phyloP scores from a whole-genome alignment of 2,329 filamentous ascomycete genomes.

The Salinomyces thailandicus region DNA sequence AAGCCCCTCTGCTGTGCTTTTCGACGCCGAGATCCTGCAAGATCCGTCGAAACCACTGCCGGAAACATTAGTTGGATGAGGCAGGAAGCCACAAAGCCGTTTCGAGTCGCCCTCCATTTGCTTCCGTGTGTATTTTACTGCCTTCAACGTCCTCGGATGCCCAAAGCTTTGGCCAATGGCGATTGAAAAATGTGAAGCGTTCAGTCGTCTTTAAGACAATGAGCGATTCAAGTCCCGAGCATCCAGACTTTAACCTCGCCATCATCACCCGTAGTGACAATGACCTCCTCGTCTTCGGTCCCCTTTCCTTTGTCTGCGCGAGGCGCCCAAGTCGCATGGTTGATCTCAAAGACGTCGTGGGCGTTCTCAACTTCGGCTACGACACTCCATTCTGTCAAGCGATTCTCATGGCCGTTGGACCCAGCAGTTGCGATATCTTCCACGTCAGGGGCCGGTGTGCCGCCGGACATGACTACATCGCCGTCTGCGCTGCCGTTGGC shows the following conservation, averaged over 20 bases:
- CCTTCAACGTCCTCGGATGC: too few species aligned
- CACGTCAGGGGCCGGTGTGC: constrained; percentile 12
- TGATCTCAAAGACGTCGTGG: constrained; percentile 89
- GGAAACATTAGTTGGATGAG: too few species aligned
- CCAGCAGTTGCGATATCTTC: constrained; percentile 3
- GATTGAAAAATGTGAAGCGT: too few species aligned
- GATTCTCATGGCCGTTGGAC: constrained; percentile 1
- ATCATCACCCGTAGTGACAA: constrained; percentile 87
- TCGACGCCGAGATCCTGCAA: too few species aligned
- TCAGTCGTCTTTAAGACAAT: too few species aligned
- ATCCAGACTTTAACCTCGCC: constrained; percentile 75
- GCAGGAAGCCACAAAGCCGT: too few species aligned
- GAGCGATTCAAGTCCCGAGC: neutral
- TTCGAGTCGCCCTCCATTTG: too few species aligned
- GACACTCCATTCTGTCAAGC: constrained; percentile 55
- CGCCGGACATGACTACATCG: constrained; percentile 16
- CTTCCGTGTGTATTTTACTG: too few species aligned
- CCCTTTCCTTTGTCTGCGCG: constrained; percentile 57
- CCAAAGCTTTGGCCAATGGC: too few species aligned
- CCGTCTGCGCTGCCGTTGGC: constrained; percentile 19
- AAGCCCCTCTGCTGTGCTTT: too few species aligned
- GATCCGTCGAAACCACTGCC: too few species aligned
- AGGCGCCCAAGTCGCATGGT: constrained; percentile 80
- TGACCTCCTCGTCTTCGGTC: constrained; percentile 63
- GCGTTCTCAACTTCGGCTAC: constrained; percentile 59